phyloP scores from a whole-genome alignment of 352 stramenopile species.

The Phytophthora europaea region DNA sequence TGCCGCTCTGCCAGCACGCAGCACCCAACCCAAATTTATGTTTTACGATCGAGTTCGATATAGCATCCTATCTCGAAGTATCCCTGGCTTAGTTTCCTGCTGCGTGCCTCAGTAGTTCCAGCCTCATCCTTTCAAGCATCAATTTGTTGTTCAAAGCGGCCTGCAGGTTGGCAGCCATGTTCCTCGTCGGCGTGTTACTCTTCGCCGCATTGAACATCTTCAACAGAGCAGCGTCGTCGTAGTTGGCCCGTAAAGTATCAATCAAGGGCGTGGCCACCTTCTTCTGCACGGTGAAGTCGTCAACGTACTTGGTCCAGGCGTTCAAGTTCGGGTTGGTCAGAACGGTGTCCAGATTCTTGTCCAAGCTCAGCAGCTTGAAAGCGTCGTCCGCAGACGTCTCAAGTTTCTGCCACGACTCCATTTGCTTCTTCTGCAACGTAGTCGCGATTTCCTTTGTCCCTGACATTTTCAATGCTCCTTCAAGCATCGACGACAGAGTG shows the following conservation, averaged over 20 bases:
- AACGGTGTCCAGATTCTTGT: background rate
- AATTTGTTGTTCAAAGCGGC: background rate
- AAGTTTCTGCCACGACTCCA: background rate
- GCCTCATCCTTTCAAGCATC: background rate
- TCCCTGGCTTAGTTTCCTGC: background rate
- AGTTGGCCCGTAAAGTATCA: background rate
- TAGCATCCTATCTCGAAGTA: background rate
- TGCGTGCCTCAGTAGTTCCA: background rate
- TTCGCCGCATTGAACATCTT: constrained; percentile 8
- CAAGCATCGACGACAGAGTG: constrained; percentile 6
- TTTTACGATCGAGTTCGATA: background rate
- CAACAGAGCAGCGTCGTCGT: constrained; percentile 3
- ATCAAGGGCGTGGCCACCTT: background rate
- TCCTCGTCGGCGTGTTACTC: background rate
- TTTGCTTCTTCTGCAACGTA: background rate
- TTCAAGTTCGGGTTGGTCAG: background rate
- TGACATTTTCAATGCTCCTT: background rate
- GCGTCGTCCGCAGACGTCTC: background rate
- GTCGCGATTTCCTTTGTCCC: background rate
- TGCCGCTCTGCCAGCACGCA: background rate
- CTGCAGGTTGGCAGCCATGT: background rate
- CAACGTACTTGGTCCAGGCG: constrained; percentile 3
- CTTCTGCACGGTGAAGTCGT: constrained; percentile 1
- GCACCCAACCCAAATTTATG: background rate
- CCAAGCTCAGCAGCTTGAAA: background rate